A percentile compares a stretch with the other conserved stretches of the same genome.
phyloP scores from a whole-genome alignment of 1,284 basidiomycete genomes.

The Ustilago cynodontis region DNA sequence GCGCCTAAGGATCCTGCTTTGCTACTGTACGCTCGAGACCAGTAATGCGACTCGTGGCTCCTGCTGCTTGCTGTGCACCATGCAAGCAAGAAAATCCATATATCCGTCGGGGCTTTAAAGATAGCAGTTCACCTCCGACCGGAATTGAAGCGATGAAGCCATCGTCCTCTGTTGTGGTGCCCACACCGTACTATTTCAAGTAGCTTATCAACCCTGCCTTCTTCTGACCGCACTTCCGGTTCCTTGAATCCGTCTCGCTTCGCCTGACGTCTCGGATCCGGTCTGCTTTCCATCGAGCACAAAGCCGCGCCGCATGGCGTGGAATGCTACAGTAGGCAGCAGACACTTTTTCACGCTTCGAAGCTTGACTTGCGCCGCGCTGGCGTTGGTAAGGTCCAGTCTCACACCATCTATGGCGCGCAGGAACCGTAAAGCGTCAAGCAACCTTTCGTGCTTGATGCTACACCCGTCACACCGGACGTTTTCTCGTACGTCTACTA shows the following conservation, averaged over 20 bases:
- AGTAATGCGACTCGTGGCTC: slow-evolving; percentile 10
- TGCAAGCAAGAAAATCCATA: slow-evolving; percentile 5
- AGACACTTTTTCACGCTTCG: not conserved
- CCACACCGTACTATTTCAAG: not conserved
- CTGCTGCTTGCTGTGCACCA: not conserved
- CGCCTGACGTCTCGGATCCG: slow-evolving; percentile 2
- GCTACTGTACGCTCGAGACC: not conserved
- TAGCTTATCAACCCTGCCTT: not conserved
- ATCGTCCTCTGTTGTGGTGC: not conserved
- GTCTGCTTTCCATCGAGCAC: not conserved
- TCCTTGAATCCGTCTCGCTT: not conserved
- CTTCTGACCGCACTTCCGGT: not conserved
- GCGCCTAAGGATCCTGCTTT: too few species aligned
- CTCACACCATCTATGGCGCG: not conserved
- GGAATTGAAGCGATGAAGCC: not conserved
- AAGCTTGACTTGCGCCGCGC: too few species aligned
- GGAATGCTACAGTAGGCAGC: not conserved
- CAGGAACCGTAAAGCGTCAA: not conserved
- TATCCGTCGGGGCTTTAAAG: slow-evolving; percentile 10
- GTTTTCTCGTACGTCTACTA: not conserved
- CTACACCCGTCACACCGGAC: not conserved
- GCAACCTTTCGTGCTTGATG: not conserved
- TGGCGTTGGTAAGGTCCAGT: slow-evolving; percentile 1
- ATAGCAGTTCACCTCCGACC: slow-evolving; percentile 1
- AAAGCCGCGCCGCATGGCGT: not conserved